Conservation (phyloP, 768 basidiomycete genomes). For the Gymnopilus junonius region DNA sequence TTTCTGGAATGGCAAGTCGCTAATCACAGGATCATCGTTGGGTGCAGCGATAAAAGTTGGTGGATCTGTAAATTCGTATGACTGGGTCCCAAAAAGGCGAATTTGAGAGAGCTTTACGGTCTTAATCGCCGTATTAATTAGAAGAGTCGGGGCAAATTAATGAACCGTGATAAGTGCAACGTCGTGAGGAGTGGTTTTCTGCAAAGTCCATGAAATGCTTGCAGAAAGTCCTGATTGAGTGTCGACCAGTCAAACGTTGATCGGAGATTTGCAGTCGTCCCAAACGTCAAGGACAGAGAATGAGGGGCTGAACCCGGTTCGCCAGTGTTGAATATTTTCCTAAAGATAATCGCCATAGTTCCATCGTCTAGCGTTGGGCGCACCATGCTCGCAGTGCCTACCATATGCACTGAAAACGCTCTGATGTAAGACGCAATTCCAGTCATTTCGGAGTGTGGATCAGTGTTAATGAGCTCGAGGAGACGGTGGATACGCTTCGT, state of each 20-base stretch:
- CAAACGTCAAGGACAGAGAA: conserved; percentile 19
- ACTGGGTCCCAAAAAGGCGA: conserved; percentile 3
- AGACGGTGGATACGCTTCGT: conserved; percentile 8
- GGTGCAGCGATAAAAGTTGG: not conserved
- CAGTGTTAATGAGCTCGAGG: conserved; percentile 14
- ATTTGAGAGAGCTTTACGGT: conserved; percentile 18
- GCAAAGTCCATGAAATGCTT: conserved; percentile 16
- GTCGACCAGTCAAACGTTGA: conserved; percentile 18
- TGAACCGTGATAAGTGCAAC: conserved; percentile 17
- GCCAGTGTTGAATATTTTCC: conserved; percentile 17
- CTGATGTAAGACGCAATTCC: conserved; percentile 22
- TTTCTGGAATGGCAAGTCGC: conserved; percentile 4
- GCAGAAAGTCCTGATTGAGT: conserved; percentile 11
- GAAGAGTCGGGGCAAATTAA: conserved; percentile 18
- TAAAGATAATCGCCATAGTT: conserved; percentile 15
- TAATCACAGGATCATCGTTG: conserved; percentile 3
- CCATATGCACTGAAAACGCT: conserved; percentile 12
- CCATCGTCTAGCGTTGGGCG: conserved; percentile 19
- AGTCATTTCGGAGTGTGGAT: conserved; percentile 15
- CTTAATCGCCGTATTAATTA: conserved; percentile 14
- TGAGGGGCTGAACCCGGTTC: conserved; percentile 9
- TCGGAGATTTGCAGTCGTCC: conserved; percentile 14
- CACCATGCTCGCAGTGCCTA: conserved; percentile 12
- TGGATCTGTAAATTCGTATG: conserved; percentile 1
- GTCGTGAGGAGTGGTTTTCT: conserved; percentile 17